Evolutionary conservation across 1,284 basidiomycete genomes (phyloP).

Genomic region (Apiotrichum veenhuisii): DNA sequence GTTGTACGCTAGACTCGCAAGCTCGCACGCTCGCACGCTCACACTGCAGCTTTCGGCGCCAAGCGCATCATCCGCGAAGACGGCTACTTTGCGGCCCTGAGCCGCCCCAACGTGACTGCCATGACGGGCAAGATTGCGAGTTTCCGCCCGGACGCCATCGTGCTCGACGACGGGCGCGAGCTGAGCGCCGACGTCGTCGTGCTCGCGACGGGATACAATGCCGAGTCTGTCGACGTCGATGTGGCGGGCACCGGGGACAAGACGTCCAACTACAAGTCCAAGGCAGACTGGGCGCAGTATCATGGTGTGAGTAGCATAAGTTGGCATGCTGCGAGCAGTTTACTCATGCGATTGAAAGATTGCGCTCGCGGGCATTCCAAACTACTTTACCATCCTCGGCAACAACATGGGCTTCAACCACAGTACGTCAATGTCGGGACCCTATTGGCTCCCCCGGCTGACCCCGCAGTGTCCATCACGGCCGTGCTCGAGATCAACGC

Average conservation of each 20-base stretch:
- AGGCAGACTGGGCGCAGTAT: neutral
- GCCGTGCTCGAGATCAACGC: slow-evolving; percentile 17
- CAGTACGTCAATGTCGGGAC: slow-evolving; percentile 14
- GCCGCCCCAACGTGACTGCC: slow-evolving; percentile 23
- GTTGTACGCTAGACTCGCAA: too few relatives aligned
- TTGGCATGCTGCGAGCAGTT: neutral
- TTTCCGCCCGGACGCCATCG: slow-evolving; percentile 5
- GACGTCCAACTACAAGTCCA: slow-evolving; percentile 5
- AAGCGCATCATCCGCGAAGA: slow-evolving; percentile 29
- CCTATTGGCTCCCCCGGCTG: neutral
- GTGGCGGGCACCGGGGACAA: neutral
- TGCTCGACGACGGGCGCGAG: slow-evolving; percentile 19
- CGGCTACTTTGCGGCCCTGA: slow-evolving; percentile 28
- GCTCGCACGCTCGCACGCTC: too few relatives aligned
- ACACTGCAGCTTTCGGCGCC: slow-evolving; percentile 23
- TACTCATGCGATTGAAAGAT: neutral
- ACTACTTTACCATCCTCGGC: slow-evolving; percentile 29
- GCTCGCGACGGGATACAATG: slow-evolving; percentile 14
- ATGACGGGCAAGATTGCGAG: slow-evolving; percentile 11
- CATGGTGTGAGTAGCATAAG: neutral
- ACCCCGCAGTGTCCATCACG: slow-evolving; percentile 12
- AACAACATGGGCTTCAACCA: slow-evolving; percentile 29
- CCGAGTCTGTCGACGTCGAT: slow-evolving; percentile 2
- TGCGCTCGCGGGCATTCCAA: slow-evolving; percentile 23
- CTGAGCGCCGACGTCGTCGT: slow-evolving; percentile 23